Base-by-base conservation (phyloP, 768 basidiomycete species). In the Hypholoma sublateritium region DNA sequence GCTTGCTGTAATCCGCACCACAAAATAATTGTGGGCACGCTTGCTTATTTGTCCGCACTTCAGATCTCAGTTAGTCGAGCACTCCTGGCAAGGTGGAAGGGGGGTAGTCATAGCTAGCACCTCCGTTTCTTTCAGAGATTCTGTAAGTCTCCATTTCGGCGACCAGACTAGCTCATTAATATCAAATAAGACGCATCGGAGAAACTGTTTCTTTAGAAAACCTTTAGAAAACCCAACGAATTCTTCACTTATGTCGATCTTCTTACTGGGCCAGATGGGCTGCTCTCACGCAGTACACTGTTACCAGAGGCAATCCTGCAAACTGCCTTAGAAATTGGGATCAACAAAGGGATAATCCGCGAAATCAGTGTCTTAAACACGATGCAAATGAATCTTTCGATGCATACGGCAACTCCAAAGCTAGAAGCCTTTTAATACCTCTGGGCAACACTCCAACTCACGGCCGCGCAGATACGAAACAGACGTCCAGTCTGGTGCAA, bases 351-450 rank as follows among this genome's bases (percentile, higher is more conserved):
- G 0, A 72, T 81, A 35, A 68, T 91, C 3, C 69, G 76, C 1
- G 77, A 80, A 21, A 73, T 80, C 0, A 82, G 80, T 3, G 71
- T 80, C 0, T 63, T 85, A 13, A 79, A 81, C 24, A 76, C 82
- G 1, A 81, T 93, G 11, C 79, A 92, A 59, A 80, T 89, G 70
- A 84, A 85, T 45, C 78, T 98, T 22, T 88, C 85, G 0, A 76
- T 95, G 52, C 92, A 95, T 61, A 82, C 87, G 2, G 80, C 88
- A 6, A 84, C 85, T 0, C 93, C 95, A 0, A 88, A 85, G 64
- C 81, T 98, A 24, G 86, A 93, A 57, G 94, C 95, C 0, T 90
- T 88, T 66, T 93, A 89, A n/a, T n/a, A 89, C 62, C 75, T 95
- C 22, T 89, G 87, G 85, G 72, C 84, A 44, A 84, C 87, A 0